phyloP scores from a whole-genome alignment of 2,329 filamentous ascomycete species.

The Beauveria sp. region DNA sequence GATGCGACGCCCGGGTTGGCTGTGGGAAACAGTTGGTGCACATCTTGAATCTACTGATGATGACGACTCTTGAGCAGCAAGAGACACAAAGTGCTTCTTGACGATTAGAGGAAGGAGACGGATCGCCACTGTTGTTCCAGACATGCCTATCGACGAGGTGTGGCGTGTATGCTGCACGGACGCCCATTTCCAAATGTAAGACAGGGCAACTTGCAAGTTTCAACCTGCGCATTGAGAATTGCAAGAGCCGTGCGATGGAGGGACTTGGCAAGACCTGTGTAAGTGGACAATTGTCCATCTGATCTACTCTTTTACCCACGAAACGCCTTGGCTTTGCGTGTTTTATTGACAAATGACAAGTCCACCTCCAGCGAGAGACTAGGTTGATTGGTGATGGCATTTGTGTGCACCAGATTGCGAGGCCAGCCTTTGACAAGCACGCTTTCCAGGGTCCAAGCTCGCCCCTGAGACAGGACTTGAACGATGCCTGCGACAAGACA shows the following conservation, averaged over 20 bases:
- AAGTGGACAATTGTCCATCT: slow-evolving; percentile 8
- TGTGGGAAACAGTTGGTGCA: not conserved
- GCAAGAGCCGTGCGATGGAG: not conserved
- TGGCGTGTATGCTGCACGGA: slow-evolving; percentile 1
- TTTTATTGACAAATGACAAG: not conserved
- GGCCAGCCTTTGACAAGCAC: not conserved
- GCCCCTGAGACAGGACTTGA: slow-evolving; percentile 5
- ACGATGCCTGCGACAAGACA: slow-evolving; percentile 4
- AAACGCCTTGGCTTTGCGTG: not conserved
- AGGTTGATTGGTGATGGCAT: not conserved
- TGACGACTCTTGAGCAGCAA: not conserved
- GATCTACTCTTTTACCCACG: not conserved
- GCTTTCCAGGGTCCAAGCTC: slow-evolving; percentile 6
- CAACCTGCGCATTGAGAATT: not conserved
- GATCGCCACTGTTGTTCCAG: not conserved
- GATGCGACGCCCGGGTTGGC: not conserved
- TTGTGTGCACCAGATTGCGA: not conserved
- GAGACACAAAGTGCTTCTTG: not conserved
- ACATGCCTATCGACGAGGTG: not conserved
- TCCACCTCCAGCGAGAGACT: not conserved
- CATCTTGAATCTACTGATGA: not conserved
- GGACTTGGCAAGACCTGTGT: slow-evolving; percentile 7
- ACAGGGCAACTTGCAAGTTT: slow-evolving; percentile 3
- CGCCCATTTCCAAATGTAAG: not conserved
- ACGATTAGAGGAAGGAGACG: not conserved